Evolutionary conservation across 2,329 filamentous ascomycete genomes (phyloP).

Genomic region (Pyrenochaeta sp.): DNA sequence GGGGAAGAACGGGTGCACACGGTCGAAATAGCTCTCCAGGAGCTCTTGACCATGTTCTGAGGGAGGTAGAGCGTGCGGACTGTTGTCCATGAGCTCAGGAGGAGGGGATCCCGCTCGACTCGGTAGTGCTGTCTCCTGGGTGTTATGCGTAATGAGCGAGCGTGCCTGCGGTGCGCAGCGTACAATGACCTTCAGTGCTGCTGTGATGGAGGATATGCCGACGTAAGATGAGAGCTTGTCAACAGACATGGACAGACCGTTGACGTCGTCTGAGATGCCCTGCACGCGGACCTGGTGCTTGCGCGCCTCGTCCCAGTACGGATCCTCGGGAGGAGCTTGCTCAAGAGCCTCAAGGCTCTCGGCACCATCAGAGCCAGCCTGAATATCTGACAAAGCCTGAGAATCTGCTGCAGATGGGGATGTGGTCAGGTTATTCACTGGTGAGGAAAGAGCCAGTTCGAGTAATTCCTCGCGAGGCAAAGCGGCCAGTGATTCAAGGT

Average conservation of each 20-base stretch:
- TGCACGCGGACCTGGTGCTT: conserved; percentile 54
- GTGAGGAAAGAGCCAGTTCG: conserved; percentile 53
- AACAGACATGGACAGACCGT: conserved; percentile 70
- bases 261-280: conserved; percentile 73
- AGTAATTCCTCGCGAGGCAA: conserved; percentile 57
- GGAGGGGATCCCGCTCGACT: conserved; percentile 49
- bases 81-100: conserved; percentile 42
- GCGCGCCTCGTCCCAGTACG: conserved; percentile 71
- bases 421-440: conserved; percentile 45
- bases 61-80: conserved; percentile 59
- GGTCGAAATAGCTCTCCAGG: conserved; percentile 79
- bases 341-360: conserved; percentile 69
- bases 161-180: conserved; percentile 62
- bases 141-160: conserved; percentile 56
- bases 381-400: conserved; percentile 47
- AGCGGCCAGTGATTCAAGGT: conserved; percentile 51
- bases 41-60: conserved; percentile 72
- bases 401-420: conserved; percentile 41
- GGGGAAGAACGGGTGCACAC: conserved; percentile 75
- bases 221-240: conserved; percentile 72
- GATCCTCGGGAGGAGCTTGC: conserved; percentile 71
- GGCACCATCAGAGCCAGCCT: conserved; percentile 56
- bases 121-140: conserved; percentile 47
- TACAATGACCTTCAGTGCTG: conserved; percentile 74
- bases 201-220: conserved; percentile 78